Conservation (phyloP, 768 basidiomycete species). For the Mycena latifolia region DNA sequence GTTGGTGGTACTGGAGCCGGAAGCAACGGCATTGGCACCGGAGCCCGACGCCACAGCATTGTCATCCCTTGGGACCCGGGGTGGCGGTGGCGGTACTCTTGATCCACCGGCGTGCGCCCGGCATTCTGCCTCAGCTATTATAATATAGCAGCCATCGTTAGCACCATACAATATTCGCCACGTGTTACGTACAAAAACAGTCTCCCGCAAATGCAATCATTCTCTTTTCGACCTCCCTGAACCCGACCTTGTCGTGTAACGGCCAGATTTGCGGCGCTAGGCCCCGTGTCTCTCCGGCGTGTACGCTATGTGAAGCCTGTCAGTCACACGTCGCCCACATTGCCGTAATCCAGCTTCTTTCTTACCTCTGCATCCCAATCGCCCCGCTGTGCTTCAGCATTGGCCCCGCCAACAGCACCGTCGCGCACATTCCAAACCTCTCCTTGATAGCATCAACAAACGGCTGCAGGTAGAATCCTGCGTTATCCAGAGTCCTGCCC, state of each 20-base stretch:
- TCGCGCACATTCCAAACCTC: neutral
- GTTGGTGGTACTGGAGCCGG: too few relatives aligned
- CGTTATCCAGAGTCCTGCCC: constrained; percentile 9
- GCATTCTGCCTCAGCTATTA: too few relatives aligned
- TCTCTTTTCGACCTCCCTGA: neutral
- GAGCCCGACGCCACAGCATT: too few relatives aligned
- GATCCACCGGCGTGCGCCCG: too few relatives aligned
- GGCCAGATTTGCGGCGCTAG: neutral
- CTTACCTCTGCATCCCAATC: constrained; percentile 1
- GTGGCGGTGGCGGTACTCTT: too few relatives aligned
- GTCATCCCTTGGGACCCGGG: too few relatives aligned
- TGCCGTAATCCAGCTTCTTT: neutral
- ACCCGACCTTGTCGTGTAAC: neutral
- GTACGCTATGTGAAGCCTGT: constrained; percentile 3
- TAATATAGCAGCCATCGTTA: too few relatives aligned
- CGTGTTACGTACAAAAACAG: constrained; percentile 3
- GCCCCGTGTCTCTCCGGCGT: neutral
- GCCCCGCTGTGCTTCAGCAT: neutral
- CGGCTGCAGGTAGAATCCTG: neutral
- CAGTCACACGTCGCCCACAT: too few relatives aligned
- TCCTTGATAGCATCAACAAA: neutral
- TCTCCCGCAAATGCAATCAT: neutral
- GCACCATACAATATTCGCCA: too few relatives aligned
- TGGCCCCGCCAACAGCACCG: neutral
- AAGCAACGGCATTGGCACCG: too few relatives aligned